Percentiles rank a stretch among this genome's conserved stretches.
These are phyloP conservation scores for Drechslerella stenobrocha DNA, from an alignment of 2,329 filamentous ascomycete genomes.

Conservation along the genomic window DNA sequence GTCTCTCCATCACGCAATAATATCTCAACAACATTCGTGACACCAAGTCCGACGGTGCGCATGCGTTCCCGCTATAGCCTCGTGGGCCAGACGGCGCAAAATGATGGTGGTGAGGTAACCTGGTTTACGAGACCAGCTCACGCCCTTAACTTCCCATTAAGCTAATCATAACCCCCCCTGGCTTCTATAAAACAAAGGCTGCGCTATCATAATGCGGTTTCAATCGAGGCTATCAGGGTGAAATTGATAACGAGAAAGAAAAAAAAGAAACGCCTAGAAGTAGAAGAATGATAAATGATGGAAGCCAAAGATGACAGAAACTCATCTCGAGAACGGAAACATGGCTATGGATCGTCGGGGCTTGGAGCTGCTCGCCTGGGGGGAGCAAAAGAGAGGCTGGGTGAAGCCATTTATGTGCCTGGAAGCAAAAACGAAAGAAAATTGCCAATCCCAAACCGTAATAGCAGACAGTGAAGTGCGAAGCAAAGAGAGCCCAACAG, in stretches of 20 bases:
- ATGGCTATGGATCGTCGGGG: neutral
- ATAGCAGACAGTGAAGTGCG: neutral
- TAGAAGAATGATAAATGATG: neutral
- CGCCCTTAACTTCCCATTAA: neutral
- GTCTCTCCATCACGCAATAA: no score
- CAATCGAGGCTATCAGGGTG: neutral
- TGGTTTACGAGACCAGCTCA: neutral
- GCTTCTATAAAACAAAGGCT: constrained; percentile 3
- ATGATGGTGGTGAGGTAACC: no score
- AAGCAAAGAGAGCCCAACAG: neutral
- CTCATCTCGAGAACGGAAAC: neutral
- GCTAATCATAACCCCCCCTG: neutral
- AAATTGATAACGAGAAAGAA: neutral
- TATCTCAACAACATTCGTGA: no score
- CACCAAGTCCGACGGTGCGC: no score
- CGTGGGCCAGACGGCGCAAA: no score
- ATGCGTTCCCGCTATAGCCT: no score
- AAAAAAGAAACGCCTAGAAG: neutral
- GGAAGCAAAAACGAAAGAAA: neutral
- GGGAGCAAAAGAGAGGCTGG: neutral
- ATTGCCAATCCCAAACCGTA: no score
- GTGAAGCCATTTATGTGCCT: neutral
- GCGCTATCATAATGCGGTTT: constrained; percentile 6
- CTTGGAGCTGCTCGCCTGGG: neutral
- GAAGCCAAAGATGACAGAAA: neutral